Conservation (phyloP, 75 land plant species). For the Pinus albicaulis region DNA sequence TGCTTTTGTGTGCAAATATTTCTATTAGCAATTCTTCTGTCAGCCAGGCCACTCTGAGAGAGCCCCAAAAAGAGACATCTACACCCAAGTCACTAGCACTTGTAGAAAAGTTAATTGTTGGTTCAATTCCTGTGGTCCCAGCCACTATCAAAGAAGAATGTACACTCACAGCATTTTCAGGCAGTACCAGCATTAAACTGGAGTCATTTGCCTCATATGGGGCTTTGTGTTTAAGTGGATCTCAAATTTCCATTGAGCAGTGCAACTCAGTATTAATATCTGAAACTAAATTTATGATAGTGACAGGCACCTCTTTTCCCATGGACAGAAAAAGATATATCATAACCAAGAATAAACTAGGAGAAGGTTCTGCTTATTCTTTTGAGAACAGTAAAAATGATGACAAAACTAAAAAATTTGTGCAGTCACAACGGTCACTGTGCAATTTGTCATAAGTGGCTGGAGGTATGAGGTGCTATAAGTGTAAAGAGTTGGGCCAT, state of each 20-base stretch:
- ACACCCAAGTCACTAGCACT: neutral
- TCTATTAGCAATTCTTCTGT: neutral
- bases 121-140: neutral
- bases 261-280: conserved; percentile 1
- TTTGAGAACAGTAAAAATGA: conserved; percentile 12
- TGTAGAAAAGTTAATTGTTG: conserved; percentile 1
- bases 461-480: conserved; percentile 25
- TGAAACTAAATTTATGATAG: conserved; percentile 1
- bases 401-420: conserved; percentile 21
- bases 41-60: neutral
- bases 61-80: neutral
- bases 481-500: conserved; percentile 52
- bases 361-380: conserved; percentile 3
- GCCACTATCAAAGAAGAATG: conserved; percentile 1
- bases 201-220: neutral
- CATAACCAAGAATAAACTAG: neutral
- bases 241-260: neutral
- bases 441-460: conserved; percentile 8
- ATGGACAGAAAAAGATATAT: neutral
- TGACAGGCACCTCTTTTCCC: neutral
- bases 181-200: neutral
- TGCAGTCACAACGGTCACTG: neutral
- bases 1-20: neutral
- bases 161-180: neutral
- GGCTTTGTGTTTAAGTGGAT: neutral